Percentiles rank a stretch among this genome's conserved stretches.
phyloP scores from a whole-genome alignment of 495 filamentous ascomycete genomes.

The Penicillium antarcticum region DNA sequence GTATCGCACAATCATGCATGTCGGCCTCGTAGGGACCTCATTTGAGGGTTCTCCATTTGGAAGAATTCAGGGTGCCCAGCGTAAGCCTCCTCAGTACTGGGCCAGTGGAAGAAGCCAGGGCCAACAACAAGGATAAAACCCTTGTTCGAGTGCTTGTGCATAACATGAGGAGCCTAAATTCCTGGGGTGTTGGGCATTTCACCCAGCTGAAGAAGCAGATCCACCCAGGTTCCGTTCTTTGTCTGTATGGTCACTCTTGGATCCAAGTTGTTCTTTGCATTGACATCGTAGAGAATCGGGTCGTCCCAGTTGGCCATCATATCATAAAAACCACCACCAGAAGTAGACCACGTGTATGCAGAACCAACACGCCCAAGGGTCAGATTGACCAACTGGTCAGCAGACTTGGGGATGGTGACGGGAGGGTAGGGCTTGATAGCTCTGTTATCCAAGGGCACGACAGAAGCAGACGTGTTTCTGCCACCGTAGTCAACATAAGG shows the following conservation, averaged over 20 bases:
- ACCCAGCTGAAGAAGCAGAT: constrained; percentile 43
- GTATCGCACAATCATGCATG: constrained; percentile 46
- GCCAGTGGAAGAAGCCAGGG: constrained; percentile 39
- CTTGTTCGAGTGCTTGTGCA: constrained; percentile 57
- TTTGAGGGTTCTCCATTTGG: constrained; percentile 43
- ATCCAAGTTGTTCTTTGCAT: constrained; percentile 17
- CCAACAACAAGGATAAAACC: constrained; percentile 45
- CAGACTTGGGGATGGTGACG: constrained; percentile 23
- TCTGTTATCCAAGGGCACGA: constrained; percentile 30
- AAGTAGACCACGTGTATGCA: constrained; percentile 41
- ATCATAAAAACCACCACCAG: constrained; percentile 25
- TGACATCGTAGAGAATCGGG: constrained; percentile 41
- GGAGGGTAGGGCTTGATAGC: constrained; percentile 34
- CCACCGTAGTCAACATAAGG: constrained; percentile 43
- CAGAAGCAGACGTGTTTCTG: constrained; percentile 23
- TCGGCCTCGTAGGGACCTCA: constrained; percentile 26
- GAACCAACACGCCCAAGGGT: constrained; percentile 30
- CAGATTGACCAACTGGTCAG: constrained; percentile 40
- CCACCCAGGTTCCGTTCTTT: constrained; percentile 49
- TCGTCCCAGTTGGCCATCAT: constrained; percentile 21
- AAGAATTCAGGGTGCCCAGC: constrained; percentile 38
- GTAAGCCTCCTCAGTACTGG: constrained; percentile 41
- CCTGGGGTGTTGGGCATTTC: constrained; percentile 10
- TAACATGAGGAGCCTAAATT: constrained; percentile 44
- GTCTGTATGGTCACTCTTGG: constrained; percentile 42